A percentile compares a stretch with the other conserved stretches of the same genome.
Conservation (phyloP, 352 stramenopile species). For the Phytophthora hibernalis region DNA sequence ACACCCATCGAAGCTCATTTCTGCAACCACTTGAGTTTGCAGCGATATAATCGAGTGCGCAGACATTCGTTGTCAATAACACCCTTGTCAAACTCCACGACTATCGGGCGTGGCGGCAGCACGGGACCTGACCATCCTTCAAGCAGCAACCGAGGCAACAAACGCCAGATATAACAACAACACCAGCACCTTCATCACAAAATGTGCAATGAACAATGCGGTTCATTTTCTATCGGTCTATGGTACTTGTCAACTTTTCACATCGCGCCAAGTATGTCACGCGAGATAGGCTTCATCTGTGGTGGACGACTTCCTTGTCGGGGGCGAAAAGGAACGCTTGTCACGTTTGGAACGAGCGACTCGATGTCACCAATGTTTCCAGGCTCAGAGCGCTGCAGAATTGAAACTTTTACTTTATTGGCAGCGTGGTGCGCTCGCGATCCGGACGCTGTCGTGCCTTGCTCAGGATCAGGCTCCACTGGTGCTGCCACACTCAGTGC, state of each 20-base stretch:
- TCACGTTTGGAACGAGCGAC: constrained; percentile 44
- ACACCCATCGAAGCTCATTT: constrained; percentile 33
- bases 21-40: constrained; percentile 28
- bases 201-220: not conserved
- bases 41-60: constrained; percentile 21
- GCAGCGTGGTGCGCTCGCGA: not conserved
- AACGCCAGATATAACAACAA: constrained; percentile 7
- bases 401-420: constrained; percentile 40
- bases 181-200: constrained; percentile 2
- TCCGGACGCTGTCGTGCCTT: constrained; percentile 16
- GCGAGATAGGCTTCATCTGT: constrained; percentile 47
- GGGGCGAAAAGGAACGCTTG: constrained; percentile 16
- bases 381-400: constrained; percentile 38
- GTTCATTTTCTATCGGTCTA: constrained; percentile 22
- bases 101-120: constrained; percentile 10
- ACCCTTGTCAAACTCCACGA: constrained; percentile 25
- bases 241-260: constrained; percentile 24
- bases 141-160: not conserved
- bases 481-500: constrained; percentile 24
- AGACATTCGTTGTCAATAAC: constrained; percentile 19
- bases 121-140: constrained; percentile 28
- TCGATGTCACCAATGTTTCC: constrained; percentile 50
- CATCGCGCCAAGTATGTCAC: constrained; percentile 49
- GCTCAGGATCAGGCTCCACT: constrained; percentile 46
- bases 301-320: constrained; percentile 12